These are phyloP conservation scores for Geotrichum citri-aurantii DNA, from an alignment of 1,139 yeast species.

Conservation along the genomic window DNA sequence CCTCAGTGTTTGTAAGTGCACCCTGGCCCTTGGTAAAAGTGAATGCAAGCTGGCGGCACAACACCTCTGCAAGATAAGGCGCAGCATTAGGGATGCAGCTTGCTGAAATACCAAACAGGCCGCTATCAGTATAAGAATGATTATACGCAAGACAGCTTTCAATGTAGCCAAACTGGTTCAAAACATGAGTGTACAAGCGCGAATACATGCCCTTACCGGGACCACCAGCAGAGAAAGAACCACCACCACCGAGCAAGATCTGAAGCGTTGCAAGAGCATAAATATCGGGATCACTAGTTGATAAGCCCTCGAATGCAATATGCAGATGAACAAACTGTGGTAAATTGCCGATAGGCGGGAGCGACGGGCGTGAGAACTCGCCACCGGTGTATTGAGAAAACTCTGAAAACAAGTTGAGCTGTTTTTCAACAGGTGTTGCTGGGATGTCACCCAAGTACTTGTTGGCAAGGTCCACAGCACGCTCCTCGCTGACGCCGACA, in stretches of 20 bases:
- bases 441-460: slow-evolving; percentile 61
- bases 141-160: slow-evolving; percentile 86
- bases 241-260: slow-evolving; percentile 94
- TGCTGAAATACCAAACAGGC: slow-evolving; percentile 83
- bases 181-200: slow-evolving; percentile 80
- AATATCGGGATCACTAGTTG: slow-evolving; percentile 78
- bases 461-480: slow-evolving; percentile 60
- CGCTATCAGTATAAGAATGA: slow-evolving; percentile 86
- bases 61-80: slow-evolving; percentile 71
- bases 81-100: slow-evolving; percentile 86
- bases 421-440: slow-evolving; percentile 27
- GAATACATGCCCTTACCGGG: slow-evolving; percentile 99
- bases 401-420: slow-evolving; percentile 29
- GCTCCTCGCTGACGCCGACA: slow-evolving; percentile 73
- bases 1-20: slow-evolving; percentile 64
- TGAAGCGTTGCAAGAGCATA: slow-evolving; percentile 89
- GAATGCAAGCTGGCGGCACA: slow-evolving; percentile 67
- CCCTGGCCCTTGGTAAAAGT: slow-evolving; percentile 56
- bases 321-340: slow-evolving; percentile 85
- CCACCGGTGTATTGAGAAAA: slow-evolving; percentile 73
- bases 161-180: slow-evolving; percentile 85
- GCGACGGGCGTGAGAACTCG: slow-evolving; percentile 59
- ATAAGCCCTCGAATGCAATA: slow-evolving; percentile 82
- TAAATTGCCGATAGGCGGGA: slow-evolving; percentile 63
- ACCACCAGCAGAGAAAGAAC: slow-evolving; percentile 97